These are phyloP conservation scores for Phaeotremella fagi DNA, from an alignment of 768 basidiomycete genomes.

Conservation along the genomic window DNA sequence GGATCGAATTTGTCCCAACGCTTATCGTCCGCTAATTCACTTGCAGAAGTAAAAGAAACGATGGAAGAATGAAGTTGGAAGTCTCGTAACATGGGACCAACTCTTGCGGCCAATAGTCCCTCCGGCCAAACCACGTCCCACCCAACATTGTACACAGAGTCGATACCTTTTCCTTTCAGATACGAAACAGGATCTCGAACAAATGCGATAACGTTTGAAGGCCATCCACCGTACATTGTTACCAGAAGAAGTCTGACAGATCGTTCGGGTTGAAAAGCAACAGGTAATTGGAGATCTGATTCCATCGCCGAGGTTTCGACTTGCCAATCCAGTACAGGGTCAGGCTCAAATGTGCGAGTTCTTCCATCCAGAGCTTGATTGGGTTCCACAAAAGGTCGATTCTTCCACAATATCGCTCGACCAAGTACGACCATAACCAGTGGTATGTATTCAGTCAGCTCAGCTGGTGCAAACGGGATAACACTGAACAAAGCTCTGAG, in stretches of 20 bases:
- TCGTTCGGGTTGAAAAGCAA: conserved; percentile 36
- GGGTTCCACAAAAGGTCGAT: conserved; percentile 47
- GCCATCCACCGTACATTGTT: conserved; percentile 77
- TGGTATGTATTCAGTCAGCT: conserved; percentile 31
- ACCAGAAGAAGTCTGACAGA: conserved; percentile 28
- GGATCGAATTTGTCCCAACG: conserved; percentile 59
- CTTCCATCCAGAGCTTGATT: conserved; percentile 64
- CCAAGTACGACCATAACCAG: conserved; percentile 41
- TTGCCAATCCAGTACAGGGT: conserved; percentile 15
- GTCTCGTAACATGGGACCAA: conserved; percentile 57
- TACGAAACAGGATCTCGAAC: conserved; percentile 65
- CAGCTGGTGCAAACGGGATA: conserved; percentile 30
- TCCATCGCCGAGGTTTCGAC: conserved; percentile 18
- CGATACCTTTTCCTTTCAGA: conserved; percentile 54
- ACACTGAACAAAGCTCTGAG: conserved; percentile 29
- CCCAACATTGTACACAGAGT: conserved; percentile 61
- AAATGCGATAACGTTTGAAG: conserved; percentile 79
- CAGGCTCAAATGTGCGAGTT: conserved; percentile 24
- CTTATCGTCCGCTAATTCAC: conserved; percentile 61
- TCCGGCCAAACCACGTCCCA: conserved; percentile 71
- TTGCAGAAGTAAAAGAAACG: conserved; percentile 60
- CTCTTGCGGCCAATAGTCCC: conserved; percentile 62
- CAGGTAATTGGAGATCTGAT: conserved; percentile 13
- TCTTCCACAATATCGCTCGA: conserved; percentile 43
- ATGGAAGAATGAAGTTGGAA: conserved; percentile 71